Conservation (phyloP, 106 monocot species). For the Triglochin maritima region DNA sequence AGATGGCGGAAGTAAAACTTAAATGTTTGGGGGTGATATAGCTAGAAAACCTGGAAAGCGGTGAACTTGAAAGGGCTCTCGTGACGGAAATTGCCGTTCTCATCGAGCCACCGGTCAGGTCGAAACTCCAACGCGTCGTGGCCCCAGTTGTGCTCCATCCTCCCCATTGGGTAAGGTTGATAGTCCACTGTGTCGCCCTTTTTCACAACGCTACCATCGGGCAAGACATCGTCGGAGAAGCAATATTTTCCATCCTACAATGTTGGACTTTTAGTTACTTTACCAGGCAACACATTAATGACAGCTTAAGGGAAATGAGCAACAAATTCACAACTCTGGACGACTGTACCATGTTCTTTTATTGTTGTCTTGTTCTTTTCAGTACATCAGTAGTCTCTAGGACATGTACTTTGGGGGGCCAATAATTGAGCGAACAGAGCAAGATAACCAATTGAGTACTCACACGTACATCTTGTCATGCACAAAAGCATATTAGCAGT, state of each 20-base stretch:
- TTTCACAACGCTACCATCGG: slow-evolving; percentile 5
- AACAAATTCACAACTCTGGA: not conserved
- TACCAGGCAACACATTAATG: too few relatives aligned
- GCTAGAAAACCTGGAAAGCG: slow-evolving; percentile 7
- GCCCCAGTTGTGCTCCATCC: slow-evolving; percentile 14
- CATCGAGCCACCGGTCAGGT: slow-evolving; percentile 17
- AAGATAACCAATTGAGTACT: too few relatives aligned
- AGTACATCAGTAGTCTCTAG: not conserved
- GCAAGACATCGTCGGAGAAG: slow-evolving; percentile 12
- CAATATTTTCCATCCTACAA: slow-evolving; percentile 13
- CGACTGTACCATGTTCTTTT: too few relatives aligned
- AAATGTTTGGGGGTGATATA: not conserved
- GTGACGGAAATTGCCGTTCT: slow-evolving; percentile 5
- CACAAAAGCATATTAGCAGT: too few relatives aligned
- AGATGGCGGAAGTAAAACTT: not conserved
- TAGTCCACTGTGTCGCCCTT: slow-evolving; percentile 10
- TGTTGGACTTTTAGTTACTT: not conserved
- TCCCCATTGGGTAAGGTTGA: slow-evolving; percentile 14
- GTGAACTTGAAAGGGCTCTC: slow-evolving; percentile 17
- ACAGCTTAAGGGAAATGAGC: not conserved
- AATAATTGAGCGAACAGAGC: too few relatives aligned
- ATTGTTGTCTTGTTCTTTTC: too few relatives aligned
- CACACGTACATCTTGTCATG: too few relatives aligned
- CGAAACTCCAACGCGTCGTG: slow-evolving; percentile 13
- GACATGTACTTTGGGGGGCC: too few relatives aligned